Evolutionary conservation across 441 rosid genomes (phyloP).

Genomic region (Adansonia madagascariensis): DNA sequence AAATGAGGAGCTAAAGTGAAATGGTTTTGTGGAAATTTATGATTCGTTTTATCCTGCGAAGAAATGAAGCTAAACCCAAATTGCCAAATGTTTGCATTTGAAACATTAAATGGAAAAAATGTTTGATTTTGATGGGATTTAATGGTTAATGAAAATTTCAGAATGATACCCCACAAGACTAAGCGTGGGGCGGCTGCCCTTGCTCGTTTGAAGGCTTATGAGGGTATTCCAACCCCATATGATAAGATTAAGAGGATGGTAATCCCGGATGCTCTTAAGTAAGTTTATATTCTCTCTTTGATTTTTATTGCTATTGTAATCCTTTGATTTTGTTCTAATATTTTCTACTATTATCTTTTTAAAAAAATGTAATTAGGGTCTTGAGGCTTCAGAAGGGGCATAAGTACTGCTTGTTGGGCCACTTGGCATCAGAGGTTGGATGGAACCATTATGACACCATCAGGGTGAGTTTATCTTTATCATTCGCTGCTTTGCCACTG

Average conservation of each 20-base stretch:
- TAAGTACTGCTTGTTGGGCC: constrained; percentile 70
- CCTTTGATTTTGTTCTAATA: background rate
- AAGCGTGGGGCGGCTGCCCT: constrained; percentile 54
- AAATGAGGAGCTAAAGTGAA: background rate
- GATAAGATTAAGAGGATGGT: constrained; percentile 55
- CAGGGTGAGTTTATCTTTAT: constrained; percentile 48
- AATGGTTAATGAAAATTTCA: constrained; percentile 23
- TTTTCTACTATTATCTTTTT: background rate
- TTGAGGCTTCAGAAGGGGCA: constrained; percentile 93
- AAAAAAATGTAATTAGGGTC: constrained; percentile 47
- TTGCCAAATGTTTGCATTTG: background rate
- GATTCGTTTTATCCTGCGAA: background rate
- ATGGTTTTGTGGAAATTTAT: background rate
- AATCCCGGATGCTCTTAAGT: constrained; percentile 56
- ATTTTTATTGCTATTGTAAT: background rate
- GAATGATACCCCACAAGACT: constrained; percentile 54
- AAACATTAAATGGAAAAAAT: background rate
- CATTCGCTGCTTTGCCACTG: background rate
- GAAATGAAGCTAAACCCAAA: background rate
- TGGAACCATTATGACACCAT: constrained; percentile 87
- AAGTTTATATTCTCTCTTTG: background rate
- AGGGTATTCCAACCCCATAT: constrained; percentile 48
- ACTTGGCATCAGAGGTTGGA: constrained; percentile 74
- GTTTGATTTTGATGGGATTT: background rate
- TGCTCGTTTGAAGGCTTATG: constrained; percentile 49